These are phyloP conservation scores for Leccinum griseonigrum DNA, from an alignment of 1,284 basidiomycete genomes.

Conservation along the genomic window DNA sequence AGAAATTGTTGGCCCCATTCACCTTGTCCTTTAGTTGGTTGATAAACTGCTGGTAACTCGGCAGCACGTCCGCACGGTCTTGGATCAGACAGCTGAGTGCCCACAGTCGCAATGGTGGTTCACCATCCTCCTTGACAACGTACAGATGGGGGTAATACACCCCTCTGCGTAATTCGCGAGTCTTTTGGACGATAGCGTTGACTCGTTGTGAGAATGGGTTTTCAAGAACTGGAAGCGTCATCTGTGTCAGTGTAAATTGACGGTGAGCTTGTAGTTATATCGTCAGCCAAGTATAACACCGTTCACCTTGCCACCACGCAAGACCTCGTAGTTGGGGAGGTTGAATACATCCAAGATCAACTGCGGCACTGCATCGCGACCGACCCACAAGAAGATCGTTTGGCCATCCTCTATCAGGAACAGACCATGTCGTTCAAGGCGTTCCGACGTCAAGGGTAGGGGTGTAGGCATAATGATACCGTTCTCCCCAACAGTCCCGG, in stretches of 20 bases:
- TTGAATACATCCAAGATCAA: constrained; percentile 95
- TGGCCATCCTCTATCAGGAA: constrained; percentile 98
- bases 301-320: constrained; percentile 89
- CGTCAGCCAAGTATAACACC: neutral
- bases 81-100: constrained; percentile 93
- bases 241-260: constrained; percentile 41
- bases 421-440: constrained; percentile 92
- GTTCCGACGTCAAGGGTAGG: constrained; percentile 91
- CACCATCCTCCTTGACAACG: constrained; percentile 97
- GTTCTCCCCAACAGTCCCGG: constrained; percentile 77
- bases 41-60: constrained; percentile 95
- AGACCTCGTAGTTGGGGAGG: constrained; percentile 81
- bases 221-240: constrained; percentile 83
- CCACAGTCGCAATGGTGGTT: constrained; percentile 91
- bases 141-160: constrained; percentile 96
- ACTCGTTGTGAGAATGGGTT: constrained; percentile 93
- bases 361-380: constrained; percentile 94
- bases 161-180: constrained; percentile 85
- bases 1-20: constrained; percentile 35
- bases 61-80: constrained; percentile 92
- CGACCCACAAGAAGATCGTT: constrained; percentile 97
- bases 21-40: constrained; percentile 75
- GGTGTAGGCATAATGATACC: constrained; percentile 83
- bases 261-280: constrained; percentile 5
- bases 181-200: constrained; percentile 91